These are phyloP conservation scores for Cercospora zeae-maydis DNA, from an alignment of 2,329 filamentous ascomycete genomes.

Conservation along the genomic window DNA sequence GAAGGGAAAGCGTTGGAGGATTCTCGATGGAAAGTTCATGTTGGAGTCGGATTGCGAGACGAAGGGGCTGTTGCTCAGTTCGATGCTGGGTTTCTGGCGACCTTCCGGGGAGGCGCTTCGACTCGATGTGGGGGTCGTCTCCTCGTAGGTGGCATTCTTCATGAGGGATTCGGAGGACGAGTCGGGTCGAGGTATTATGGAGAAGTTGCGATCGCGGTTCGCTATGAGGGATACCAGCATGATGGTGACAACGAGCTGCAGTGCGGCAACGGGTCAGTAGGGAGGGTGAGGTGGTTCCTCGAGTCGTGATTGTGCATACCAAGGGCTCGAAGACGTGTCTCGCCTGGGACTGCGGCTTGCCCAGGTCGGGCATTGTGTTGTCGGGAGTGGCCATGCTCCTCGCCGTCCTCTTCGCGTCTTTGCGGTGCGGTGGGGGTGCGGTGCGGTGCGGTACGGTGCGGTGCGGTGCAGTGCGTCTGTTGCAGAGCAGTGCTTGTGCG, in stretches of 20 bases:
- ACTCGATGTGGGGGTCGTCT: slow-evolving; percentile 18
- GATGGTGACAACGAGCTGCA: slow-evolving; percentile 43
- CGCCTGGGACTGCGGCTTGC: slow-evolving; percentile 28
- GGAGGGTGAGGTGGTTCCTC: neutral
- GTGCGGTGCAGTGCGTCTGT: neutral
- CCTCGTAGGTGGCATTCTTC: slow-evolving; percentile 21
- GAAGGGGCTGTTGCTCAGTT: slow-evolving; percentile 50
- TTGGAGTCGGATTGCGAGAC: slow-evolving; percentile 49
- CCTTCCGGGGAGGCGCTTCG: slow-evolving; percentile 33
- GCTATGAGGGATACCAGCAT: slow-evolving; percentile 43
- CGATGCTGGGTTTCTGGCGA: slow-evolving; percentile 47
- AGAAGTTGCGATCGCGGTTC: slow-evolving; percentile 41
- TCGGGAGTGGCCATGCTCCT: neutral
- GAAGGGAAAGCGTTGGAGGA: slow-evolving; percentile 66
- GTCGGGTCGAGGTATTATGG: slow-evolving; percentile 24
- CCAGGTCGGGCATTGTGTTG: slow-evolving; percentile 21
- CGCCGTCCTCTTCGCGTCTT: neutral
- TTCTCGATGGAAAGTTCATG: slow-evolving; percentile 55
- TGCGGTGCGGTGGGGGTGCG: neutral
- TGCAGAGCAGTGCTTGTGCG: neutral
- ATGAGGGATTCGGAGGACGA: slow-evolving; percentile 21
- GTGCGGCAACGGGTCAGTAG: slow-evolving; percentile 14
- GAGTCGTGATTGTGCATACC: slow-evolving; percentile 19
- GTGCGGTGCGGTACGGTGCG: neutral
- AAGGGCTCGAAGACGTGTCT: slow-evolving; percentile 30